phyloP scores from a whole-genome alignment of 495 filamentous ascomycete genomes.

The Aspergillus nidulans region DNA sequence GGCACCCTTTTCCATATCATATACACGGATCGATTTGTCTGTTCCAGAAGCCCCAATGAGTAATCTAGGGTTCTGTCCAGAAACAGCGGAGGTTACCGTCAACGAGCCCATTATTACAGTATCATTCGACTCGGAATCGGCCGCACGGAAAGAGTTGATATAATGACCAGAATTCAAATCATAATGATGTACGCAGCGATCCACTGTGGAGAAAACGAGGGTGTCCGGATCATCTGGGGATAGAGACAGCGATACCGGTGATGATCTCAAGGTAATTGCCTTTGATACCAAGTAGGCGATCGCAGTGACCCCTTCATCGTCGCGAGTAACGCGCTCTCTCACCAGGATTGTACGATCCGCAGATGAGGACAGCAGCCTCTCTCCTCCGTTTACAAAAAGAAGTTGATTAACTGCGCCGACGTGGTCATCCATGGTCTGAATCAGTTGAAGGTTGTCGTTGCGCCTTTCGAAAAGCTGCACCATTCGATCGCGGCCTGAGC shows the following conservation, averaged over 20 bases:
- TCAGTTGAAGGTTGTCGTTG: constrained; percentile 49
- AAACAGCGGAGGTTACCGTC: constrained; percentile 42
- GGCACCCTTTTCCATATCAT: constrained; percentile 68
- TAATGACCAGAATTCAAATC: constrained; percentile 68
- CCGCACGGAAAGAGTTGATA: constrained; percentile 70
- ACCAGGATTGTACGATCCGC: constrained; percentile 81
- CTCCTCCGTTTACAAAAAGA: constrained; percentile 57
- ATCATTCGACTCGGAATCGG: constrained; percentile 72
- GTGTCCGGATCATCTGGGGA: constrained; percentile 55
- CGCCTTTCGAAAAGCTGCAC: constrained; percentile 75
- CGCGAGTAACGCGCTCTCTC: constrained; percentile 66
- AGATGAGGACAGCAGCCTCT: constrained; percentile 78
- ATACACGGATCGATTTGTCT: constrained; percentile 90
- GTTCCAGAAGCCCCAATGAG: constrained; percentile 83
- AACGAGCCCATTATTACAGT: constrained; percentile 78
- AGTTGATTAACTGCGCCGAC: constrained; percentile 63
- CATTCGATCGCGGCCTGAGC: constrained; percentile 80
- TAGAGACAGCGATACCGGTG: constrained; percentile 76
- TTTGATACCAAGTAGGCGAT: constrained; percentile 71
- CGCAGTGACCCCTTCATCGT: constrained; percentile 56
- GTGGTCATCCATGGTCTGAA: constrained; percentile 77
- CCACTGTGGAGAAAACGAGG: constrained; percentile 72
- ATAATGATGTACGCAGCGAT: constrained; percentile 74
- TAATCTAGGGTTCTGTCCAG: constrained; percentile 45
- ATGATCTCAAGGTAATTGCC: constrained; percentile 76